phyloP scores from a whole-genome alignment of 192 early-diverging fungal species.

The Linnemannia hyalina region DNA sequence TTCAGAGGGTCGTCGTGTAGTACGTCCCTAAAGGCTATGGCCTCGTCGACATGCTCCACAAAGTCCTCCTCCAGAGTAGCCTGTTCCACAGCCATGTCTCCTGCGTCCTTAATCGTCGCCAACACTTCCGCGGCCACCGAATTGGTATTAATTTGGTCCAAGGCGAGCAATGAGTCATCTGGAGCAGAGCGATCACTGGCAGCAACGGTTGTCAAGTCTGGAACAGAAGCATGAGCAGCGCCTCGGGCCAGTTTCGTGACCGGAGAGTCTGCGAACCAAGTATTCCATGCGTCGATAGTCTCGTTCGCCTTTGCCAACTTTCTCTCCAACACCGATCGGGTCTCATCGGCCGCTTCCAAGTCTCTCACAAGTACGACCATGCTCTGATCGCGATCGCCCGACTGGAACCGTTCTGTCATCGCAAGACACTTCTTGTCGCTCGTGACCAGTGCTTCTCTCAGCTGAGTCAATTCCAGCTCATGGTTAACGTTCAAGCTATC shows the following conservation, averaged over 20 bases:
- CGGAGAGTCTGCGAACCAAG: constrained; percentile 1
- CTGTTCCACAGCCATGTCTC: background rate
- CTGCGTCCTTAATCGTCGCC: constrained; percentile 3
- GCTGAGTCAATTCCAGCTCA: background rate
- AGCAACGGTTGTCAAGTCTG: background rate
- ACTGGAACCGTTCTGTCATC: background rate
- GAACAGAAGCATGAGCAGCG: background rate
- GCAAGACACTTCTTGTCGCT: background rate
- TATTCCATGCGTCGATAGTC: background rate
- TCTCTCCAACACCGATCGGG: background rate
- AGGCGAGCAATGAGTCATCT: background rate
- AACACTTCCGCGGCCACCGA: background rate
- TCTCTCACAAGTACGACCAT: background rate
- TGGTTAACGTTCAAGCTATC: background rate
- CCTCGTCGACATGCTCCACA: background rate
- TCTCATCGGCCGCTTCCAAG: background rate
- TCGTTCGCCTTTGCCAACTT: background rate
- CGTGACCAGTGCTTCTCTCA: background rate
- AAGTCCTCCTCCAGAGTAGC: constrained; percentile 7
- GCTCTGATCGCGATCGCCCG: background rate
- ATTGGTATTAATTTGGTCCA: background rate
- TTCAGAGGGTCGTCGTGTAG: background rate
- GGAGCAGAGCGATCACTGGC: background rate
- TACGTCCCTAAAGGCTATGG: background rate
- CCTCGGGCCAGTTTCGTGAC: background rate